Evolutionary conservation across 805 yeast species (phyloP).

Genomic region (baker's yeast (Saccharomyces cerevisiae)): DNA sequence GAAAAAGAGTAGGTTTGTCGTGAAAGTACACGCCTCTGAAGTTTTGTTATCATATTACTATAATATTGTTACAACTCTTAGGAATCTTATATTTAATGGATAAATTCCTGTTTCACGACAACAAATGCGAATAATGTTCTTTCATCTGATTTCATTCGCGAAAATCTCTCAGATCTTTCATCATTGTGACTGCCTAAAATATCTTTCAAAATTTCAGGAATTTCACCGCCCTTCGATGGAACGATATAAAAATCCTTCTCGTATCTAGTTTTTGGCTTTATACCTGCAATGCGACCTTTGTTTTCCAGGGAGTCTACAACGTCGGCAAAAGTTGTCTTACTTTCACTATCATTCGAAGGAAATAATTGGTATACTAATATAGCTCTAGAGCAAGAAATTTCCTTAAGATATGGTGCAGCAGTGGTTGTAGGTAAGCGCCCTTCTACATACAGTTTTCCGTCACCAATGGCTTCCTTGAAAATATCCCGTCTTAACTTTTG

Average conservation of each 20-base stretch:
- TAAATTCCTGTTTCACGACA: constrained; percentile 5
- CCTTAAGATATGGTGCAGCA: constrained; percentile 16
- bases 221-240: constrained; percentile 17
- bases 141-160: background rate
- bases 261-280: constrained; percentile 12
- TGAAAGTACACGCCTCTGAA: background rate
- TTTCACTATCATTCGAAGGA: constrained; percentile 3
- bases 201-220: background rate
- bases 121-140: constrained; percentile 4
- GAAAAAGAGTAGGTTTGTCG: background rate
- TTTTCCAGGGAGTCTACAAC: constrained; percentile 14
- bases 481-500: constrained; percentile 5
- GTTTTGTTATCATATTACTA: background rate
- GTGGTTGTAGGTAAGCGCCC: constrained; percentile 24
- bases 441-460: constrained; percentile 31
- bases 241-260: constrained; percentile 32
- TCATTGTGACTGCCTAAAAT: background rate
- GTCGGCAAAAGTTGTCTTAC: constrained; percentile 16
- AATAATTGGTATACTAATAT: constrained; percentile 16
- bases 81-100: background rate
- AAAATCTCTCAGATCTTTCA: background rate
- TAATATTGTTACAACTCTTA: background rate
- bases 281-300: constrained; percentile 18
- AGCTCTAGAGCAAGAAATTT: constrained; percentile 15
- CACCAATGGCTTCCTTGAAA: constrained; percentile 21